phyloP scores from a whole-genome alignment of 78 protist genomes.

The slime mould (Dictyostelium discoideum) region dicty_2.7 NC_007090.3:1318501-1319000 shows the following conservation, averaged over 20 bases:
- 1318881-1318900: constrained; percentile 95
- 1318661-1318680: constrained; percentile 32
- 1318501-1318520: neutral
- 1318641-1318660: constrained; percentile 21
- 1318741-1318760: constrained; percentile 83
- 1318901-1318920: constrained; percentile 45
- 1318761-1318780: constrained; percentile 74
- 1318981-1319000: neutral
- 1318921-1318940: neutral
- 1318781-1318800: constrained; percentile 84
- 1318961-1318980: constrained; percentile 4
- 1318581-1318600: constrained; percentile 90
- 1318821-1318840: neutral
- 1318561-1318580: constrained; percentile 85
- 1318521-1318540: neutral
- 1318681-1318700: constrained; percentile 30
- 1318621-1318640: neutral
- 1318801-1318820: constrained; percentile 70
- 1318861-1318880: constrained; percentile 69
- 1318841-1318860: constrained; percentile 13
- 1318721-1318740: constrained; percentile 49
- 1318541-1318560: constrained; percentile 24
- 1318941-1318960: constrained; percentile 31
- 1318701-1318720: constrained; percentile 24
- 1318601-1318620: constrained; percentile 52